Evolutionary conservation across 176 grass and related monocot genomes (phyloP).

Genomic region (Oryza glumipatula): DNA sequence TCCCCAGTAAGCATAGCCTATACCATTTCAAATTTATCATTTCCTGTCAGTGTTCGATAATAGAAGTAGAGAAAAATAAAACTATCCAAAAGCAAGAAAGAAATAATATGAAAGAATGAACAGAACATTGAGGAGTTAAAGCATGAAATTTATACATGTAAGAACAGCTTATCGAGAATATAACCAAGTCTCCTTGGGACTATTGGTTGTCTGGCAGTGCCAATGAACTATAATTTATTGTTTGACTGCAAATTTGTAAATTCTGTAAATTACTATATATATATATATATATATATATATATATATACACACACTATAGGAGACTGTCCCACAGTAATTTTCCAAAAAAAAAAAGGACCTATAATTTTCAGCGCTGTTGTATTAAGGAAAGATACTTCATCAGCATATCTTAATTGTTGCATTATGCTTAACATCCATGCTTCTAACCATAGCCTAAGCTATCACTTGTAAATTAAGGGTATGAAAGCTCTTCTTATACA

Average conservation of each 20-base stretch:
- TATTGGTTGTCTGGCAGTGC: not conserved
- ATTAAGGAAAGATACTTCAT: conserved; percentile 17
- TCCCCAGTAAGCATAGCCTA: conserved; percentile 96
- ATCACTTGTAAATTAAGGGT: not conserved
- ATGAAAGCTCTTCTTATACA: conserved; percentile 7
- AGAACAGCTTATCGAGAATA: conserved; percentile 38
- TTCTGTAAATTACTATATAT: no score
- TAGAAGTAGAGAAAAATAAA: not conserved
- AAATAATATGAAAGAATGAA: conserved; percentile 28
- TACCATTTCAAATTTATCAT: conserved; percentile 27
- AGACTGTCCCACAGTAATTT: no score
- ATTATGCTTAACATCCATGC: conserved; percentile 10
- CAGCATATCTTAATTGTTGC: not conserved
- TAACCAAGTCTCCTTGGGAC: not conserved
- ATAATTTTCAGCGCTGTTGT: conserved; percentile 14
- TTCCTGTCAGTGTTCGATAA: conserved; percentile 14
- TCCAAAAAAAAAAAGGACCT: not conserved
- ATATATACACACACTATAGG: no score
- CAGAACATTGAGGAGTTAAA: conserved; percentile 12
- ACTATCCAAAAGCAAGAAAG: conserved; percentile 19
- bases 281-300: no score
- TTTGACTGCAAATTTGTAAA: no score
- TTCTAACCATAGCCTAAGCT: conserved; percentile 13
- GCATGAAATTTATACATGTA: conserved; percentile 21
- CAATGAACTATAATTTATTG: not conserved